Base-by-base conservation (phyloP, 2,329 filamentous ascomycete species). In the Alternaria burnsii region DNA sequence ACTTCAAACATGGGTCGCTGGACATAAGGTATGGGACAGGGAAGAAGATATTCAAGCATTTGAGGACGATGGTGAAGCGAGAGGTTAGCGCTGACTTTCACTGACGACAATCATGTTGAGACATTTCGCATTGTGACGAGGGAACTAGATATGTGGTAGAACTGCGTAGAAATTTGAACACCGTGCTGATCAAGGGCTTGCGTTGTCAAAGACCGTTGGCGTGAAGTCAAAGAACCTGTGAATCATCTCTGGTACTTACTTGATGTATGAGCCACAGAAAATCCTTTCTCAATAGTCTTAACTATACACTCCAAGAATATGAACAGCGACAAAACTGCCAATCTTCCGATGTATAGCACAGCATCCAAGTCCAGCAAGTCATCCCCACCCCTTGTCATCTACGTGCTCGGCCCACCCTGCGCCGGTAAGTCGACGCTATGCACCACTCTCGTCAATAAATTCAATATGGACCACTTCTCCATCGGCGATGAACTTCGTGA, bases 1-100 rank as follows among this genome's bases (percentile, higher is more conserved):
- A 40, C 62, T 82, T 66, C 79, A 85, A 76, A 86, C 83, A n/a
- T 84, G 83, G 83, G 68, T 84, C 46, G 78, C 69, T n/a, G 84
- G 83, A 7, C 71, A 63, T 43, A 83, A 81, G 66, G 79, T 85
- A 5, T 85, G 80, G 80, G 78, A 82, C 63, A 76, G 54, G 47
- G 76, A 79, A 28, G 75, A 78, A 28, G 71, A 71, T 7, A 5
- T 74, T 12, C 44, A 41, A 24, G 32, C 14, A 26, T 67, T 54
- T n/a, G 76, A 78, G 34, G 71, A 71, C 22, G 68, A 76, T 60
- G 73, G 68, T 8, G 76, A 77, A 47, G 52, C 52, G 1, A 68
- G 74, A 61, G 70, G 67, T 5, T 59, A 38, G 41, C 22, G 5
- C 22, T 36, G 38, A 26, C 20, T 22, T 8, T 24, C 24, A 28